phyloP scores from a whole-genome alignment of 2,329 filamentous ascomycete species.

The Pseudogymnoascus destructans region DNA sequence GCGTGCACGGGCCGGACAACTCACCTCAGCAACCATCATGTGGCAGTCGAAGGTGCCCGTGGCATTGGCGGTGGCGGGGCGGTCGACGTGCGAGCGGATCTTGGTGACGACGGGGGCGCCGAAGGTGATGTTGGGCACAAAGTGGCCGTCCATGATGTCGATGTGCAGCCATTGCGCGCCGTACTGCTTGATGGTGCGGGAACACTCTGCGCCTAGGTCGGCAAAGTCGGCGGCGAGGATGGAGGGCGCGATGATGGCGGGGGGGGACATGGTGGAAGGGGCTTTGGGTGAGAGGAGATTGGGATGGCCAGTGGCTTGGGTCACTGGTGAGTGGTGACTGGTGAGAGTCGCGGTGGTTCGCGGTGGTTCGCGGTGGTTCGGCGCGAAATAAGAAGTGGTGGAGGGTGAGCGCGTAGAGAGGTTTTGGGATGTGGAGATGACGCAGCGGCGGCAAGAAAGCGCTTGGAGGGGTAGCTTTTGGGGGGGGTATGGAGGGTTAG shows the following conservation, averaged over 20 bases:
- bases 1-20: constrained; percentile 13
- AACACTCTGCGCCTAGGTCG: constrained; percentile 73
- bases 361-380: constrained; percentile 2
- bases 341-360: not conserved
- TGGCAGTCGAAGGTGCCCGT: constrained; percentile 97
- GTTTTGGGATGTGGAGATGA: constrained; percentile 8
- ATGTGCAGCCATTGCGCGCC: constrained; percentile 49
- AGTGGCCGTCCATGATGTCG: constrained; percentile 75
- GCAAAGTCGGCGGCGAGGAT: constrained; percentile 96
- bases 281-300: not conserved
- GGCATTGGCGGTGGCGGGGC: constrained; percentile 54
- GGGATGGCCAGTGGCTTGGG: not conserved
- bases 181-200: constrained; percentile 61
- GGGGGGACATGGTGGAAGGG: constrained; percentile 57
- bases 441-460: constrained; percentile 5
- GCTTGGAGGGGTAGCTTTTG: constrained; percentile 7
- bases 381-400: constrained; percentile 5
- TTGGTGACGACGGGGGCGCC: constrained; percentile 90
- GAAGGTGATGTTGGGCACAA: constrained; percentile 97
- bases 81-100: constrained; percentile 74
- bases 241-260: constrained; percentile 93
- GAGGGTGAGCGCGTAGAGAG: not conserved
- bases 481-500: not conserved
- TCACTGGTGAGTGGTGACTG: not conserved
- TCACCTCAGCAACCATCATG: constrained; percentile 98